Percentiles rank a stretch among this genome's conserved stretches.
Evolutionary conservation across 805 yeast species (phyloP).

Genomic region (Starmerella asiatica): DNA sequence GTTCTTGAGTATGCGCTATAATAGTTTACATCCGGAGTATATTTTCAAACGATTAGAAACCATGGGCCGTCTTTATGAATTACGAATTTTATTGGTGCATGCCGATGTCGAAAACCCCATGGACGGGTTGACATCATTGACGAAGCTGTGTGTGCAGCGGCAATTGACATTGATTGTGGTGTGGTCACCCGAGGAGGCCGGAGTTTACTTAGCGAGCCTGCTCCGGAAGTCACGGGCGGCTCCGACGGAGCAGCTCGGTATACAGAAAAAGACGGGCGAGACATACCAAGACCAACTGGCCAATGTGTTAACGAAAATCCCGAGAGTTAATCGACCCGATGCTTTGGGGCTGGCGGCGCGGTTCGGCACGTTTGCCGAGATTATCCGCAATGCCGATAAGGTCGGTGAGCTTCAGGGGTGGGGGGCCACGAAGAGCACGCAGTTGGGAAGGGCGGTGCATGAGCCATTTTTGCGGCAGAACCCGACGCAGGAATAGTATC

Average conservation of each 20-base stretch:
- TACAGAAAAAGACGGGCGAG: constrained; percentile 12
- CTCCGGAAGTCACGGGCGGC: constrained; percentile 24
- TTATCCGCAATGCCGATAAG: constrained; percentile 21
- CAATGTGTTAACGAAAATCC: constrained; percentile 26
- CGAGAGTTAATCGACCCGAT: constrained; percentile 30
- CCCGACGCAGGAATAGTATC: too few species aligned
- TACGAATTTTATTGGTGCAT: constrained; percentile 28
- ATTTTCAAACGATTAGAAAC: constrained; percentile 27
- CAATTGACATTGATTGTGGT: constrained; percentile 28
- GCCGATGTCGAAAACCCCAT: constrained; percentile 30
- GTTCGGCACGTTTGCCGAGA: constrained; percentile 26
- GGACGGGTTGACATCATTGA: constrained; percentile 26
- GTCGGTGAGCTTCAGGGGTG: constrained; percentile 25
- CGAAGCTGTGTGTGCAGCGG: constrained; percentile 24
- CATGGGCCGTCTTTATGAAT: constrained; percentile 25
- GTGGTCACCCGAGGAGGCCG: constrained; percentile 30
- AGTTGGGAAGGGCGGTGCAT: constrained; percentile 20
- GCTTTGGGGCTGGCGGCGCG: constrained; percentile 24
- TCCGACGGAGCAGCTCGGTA: constrained; percentile 14
- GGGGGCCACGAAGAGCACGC: constrained; percentile 25
- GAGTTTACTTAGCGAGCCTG: constrained; percentile 26
- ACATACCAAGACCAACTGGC: constrained; percentile 26
- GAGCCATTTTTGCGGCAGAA: constrained; percentile 21
- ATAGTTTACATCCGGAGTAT: constrained; percentile 32
- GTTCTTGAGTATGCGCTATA: constrained; percentile 27